Evolutionary conservation across 1,139 yeast genomes (phyloP).

Genomic region (Chernovozyma aurita): DNA sequence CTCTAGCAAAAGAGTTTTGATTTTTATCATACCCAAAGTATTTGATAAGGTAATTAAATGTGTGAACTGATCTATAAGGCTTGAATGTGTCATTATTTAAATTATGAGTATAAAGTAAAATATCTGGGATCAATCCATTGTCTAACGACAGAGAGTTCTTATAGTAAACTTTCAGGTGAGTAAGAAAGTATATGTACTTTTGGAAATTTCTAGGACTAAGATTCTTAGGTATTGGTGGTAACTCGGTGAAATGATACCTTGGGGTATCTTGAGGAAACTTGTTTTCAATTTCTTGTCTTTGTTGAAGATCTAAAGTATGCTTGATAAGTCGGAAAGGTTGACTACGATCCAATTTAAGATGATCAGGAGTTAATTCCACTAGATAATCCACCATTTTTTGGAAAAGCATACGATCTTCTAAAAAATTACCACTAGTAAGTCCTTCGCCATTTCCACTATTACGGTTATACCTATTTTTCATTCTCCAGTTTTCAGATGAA

Average conservation of each 20-base stretch:
- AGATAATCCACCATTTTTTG: constrained; percentile 30
- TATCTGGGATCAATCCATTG: constrained; percentile 36
- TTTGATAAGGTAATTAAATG: constrained; percentile 39
- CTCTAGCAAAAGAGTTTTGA: constrained; percentile 41
- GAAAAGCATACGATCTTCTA: constrained; percentile 26
- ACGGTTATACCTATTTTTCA: constrained; percentile 15
- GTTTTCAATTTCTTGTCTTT: constrained; percentile 7
- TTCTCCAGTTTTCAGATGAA: constrained; percentile 27
- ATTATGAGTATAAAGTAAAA: constrained; percentile 37
- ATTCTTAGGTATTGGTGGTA: constrained; percentile 31
- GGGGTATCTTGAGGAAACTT: constrained; percentile 15
- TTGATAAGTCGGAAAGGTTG: constrained; percentile 5
- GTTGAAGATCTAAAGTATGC: constrained; percentile 13
- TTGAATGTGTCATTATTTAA: constrained; percentile 27
- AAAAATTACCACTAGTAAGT: constrained; percentile 12
- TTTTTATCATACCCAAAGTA: constrained; percentile 41
- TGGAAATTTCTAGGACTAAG: constrained; percentile 28
- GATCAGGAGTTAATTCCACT: constrained; percentile 29
- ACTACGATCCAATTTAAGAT: constrained; percentile 13
- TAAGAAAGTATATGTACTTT: constrained; percentile 33
- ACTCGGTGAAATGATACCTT: constrained; percentile 23
- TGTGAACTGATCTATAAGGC: constrained; percentile 28
- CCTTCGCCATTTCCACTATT: background rate
- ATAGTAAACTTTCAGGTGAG: constrained; percentile 32
- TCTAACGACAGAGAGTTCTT: constrained; percentile 32